Evolutionary conservation across 2,329 filamentous ascomycete species (phyloP).

Genomic region (Ambrosiella beaveri): DNA sequence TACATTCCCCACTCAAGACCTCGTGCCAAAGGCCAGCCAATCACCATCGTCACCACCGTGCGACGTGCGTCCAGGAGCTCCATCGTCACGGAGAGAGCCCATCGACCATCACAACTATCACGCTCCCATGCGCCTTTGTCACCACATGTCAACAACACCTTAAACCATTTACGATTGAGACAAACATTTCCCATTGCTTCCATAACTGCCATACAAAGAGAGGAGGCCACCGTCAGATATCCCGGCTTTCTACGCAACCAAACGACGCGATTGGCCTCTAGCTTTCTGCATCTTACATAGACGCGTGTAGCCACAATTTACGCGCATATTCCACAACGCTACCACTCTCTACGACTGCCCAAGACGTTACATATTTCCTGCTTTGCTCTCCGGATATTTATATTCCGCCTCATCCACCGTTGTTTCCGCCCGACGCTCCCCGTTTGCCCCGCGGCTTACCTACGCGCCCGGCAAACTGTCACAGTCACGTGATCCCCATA

Average conservation of each 20-base stretch:
- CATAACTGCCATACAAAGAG: no score
- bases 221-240: no score
- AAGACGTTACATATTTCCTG: neutral
- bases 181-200: no score
- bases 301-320: no score
- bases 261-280: no score
- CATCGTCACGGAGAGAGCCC: neutral
- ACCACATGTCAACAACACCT: neutral
- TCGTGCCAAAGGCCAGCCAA: conserved; percentile 8
- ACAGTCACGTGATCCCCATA: neutral
- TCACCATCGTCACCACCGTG: conserved; percentile 2
- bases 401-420: neutral
- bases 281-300: no score
- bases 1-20: conserved; percentile 10
- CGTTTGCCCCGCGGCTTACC: neutral
- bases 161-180: no score
- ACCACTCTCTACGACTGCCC: no score
- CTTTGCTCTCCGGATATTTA: neutral
- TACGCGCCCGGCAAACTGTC: no score
- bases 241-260: no score
- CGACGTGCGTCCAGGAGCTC: conserved; percentile 3
- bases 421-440: neutral
- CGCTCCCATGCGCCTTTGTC: neutral
- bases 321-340: no score
- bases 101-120: neutral